Evolutionary conservation across 163 green algal genomes (phyloP).

Genomic region (Coccomyxa subellipsoidea): DNA sequence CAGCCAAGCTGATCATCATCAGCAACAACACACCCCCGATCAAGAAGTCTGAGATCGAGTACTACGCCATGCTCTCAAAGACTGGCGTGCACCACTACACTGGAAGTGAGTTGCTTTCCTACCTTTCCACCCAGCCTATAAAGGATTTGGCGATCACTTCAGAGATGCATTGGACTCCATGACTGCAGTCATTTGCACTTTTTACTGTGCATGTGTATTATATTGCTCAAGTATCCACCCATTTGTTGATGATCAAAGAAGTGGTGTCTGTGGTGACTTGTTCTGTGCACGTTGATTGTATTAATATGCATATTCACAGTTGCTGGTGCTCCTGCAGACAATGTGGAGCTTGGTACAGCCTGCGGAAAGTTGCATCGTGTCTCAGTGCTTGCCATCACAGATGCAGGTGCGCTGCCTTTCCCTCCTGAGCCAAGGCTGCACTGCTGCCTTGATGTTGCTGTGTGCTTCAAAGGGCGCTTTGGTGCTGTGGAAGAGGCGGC

Average conservation of each 20-base stretch:
- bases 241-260: too few relatives aligned
- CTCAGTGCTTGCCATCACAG: conserved; percentile 91
- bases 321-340: conserved; percentile 65
- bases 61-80: conserved; percentile 99
- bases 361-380: conserved; percentile 97
- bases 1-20: conserved; percentile 98
- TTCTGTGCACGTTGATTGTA: background rate
- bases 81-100: conserved; percentile 97
- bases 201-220: too few relatives aligned
- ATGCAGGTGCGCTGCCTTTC: conserved; percentile 63
- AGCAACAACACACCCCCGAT: conserved; percentile 95
- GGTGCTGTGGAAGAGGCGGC: background rate
- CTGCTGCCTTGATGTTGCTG: background rate
- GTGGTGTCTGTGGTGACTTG: background rate
- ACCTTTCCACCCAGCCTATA: too few relatives aligned
- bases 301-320: background rate
- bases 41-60: conserved; percentile 98
- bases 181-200: too few relatives aligned
- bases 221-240: too few relatives aligned
- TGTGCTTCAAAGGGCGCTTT: background rate
- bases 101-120: conserved; percentile 64
- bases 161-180: too few relatives aligned
- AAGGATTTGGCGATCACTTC: too few relatives aligned
- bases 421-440: background rate
- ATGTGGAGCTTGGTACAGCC: conserved; percentile 97